Evolutionary conservation across 208 protist genomes (phyloP), one percentile per base, ranked within the genome.

Genomic region (Crithidia brevicula): DNA sequence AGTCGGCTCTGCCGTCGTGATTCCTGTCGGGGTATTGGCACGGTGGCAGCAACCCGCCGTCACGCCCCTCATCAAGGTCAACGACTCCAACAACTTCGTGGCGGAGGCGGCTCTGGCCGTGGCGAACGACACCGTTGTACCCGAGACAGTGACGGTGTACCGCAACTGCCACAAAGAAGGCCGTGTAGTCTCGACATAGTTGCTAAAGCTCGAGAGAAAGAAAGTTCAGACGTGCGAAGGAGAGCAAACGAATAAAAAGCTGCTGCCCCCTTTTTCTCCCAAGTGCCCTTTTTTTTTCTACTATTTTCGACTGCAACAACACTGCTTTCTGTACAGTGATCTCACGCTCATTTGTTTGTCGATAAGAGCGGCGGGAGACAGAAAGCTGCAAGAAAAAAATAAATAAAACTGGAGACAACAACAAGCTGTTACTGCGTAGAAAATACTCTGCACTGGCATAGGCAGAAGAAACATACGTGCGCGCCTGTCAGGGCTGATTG

Each of bases 21-120:
- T 90, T 11, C 81, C 81, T 10, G 67, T 36, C 1, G 62, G 49
- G n/a, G 65, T 72, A 30, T 45, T 77, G 15, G 33, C 56, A 49
- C 61, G 66, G n/a, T 67, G 61, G 58, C 74, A 69, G 66, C 68
- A 66, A 47, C 53, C 51, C 31, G 23, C 56, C 7, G n/a, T 45
- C 2, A 61, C 70, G 10, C 81, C 81, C 5, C 60, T 54, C n/a
- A 56, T 83, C 20, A 74, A 67, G 25, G 51, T 49, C 13, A 74
- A 75, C 46, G 75, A 81, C 27, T 78, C 72, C 16, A 93, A 83
- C 61, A 81, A 69, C 36, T 85, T 82, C 45, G 61, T 86, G 16
- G 70, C 67, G 2, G 82, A 85, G 82, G 57, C 77, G 22, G 50
- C 68, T 34, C 53, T 79, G 62, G 18, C 34, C 25, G 56, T 85